phyloP scores from a whole-genome alignment of 441 rosid genomes.

The Populus trichocarpa region DNA sequence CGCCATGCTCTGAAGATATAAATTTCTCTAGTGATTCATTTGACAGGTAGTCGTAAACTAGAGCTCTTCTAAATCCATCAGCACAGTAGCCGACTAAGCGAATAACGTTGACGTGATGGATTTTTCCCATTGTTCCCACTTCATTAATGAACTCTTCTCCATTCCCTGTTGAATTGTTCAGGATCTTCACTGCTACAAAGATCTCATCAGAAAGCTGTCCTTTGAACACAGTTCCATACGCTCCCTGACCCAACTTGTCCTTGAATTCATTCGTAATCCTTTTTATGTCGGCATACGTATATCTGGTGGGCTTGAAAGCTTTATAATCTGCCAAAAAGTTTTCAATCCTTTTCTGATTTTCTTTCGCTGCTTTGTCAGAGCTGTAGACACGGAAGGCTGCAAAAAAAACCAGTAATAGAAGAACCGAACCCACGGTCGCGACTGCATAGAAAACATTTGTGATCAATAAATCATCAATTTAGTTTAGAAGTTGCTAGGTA shows the following conservation, averaged over 20 bases:
- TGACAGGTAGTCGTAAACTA: conserved; percentile 23
- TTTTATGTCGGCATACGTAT: conserved; percentile 26
- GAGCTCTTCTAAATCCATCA: conserved; percentile 28
- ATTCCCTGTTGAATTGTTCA: conserved; percentile 18
- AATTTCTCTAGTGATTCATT: conserved; percentile 21
- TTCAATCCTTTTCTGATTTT: conserved; percentile 15
- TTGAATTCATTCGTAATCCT: conserved; percentile 28
- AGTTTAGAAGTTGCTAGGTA: background rate
- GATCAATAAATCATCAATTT: too few relatives aligned
- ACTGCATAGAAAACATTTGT: background rate
- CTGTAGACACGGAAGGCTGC: background rate
- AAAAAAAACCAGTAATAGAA: background rate
- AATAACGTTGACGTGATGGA: conserved; percentile 31
- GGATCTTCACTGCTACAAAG: conserved; percentile 22
- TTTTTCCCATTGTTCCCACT: conserved; percentile 25
- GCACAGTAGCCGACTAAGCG: conserved; percentile 29
- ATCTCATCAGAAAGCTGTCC: conserved; percentile 31
- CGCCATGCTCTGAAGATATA: conserved; percentile 5
- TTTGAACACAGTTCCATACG: conserved; percentile 36
- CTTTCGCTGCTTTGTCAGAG: conserved; percentile 13
- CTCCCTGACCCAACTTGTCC: conserved; percentile 30
- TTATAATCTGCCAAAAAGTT: conserved; percentile 28
- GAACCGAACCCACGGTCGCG: background rate
- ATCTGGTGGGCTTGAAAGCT: conserved; percentile 28
- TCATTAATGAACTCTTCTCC: conserved; percentile 30